Evolutionary conservation across 768 basidiomycete species (phyloP).

Genomic region (Pleurotus giganteus): DNA sequence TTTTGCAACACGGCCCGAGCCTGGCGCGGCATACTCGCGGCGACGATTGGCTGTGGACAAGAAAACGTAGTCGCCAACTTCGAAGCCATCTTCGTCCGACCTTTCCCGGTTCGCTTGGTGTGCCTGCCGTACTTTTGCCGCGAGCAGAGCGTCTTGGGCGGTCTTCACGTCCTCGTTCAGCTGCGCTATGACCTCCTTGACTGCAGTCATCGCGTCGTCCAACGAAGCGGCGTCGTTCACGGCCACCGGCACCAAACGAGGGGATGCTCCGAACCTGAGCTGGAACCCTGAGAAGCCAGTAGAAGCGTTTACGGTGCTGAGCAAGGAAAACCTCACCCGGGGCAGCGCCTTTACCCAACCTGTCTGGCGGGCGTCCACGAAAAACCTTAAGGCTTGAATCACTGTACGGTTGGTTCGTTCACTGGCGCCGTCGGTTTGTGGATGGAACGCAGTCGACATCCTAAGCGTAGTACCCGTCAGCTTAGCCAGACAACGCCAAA

Average conservation of each 20-base stretch:
- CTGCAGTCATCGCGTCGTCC: neutral
- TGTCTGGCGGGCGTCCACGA: slow-evolving; percentile 27
- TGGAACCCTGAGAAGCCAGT: slow-evolving; percentile 32
- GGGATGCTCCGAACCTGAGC: slow-evolving; percentile 20
- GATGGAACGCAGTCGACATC: slow-evolving; percentile 26
- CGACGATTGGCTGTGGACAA: neutral
- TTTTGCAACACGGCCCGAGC: slow-evolving; percentile 20
- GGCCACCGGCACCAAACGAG: slow-evolving; percentile 25
- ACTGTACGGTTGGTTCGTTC: slow-evolving; percentile 34
- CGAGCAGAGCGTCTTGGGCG: slow-evolving; percentile 23
- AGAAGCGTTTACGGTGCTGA: slow-evolving; percentile 26
- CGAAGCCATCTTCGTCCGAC: neutral
- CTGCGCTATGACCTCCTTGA: neutral
- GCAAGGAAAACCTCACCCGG: slow-evolving; percentile 26
- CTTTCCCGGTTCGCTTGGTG: neutral
- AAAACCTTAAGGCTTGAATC: slow-evolving; percentile 24
- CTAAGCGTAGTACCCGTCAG: slow-evolving; percentile 30
- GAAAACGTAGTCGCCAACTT: neutral
- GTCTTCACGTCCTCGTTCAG: slow-evolving; percentile 14
- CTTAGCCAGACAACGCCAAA: slow-evolving; percentile 31
- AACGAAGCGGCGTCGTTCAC: neutral
- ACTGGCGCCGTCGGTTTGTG: slow-evolving; percentile 34
- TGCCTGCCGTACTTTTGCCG: slow-evolving; percentile 17
- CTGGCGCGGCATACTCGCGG: neutral
- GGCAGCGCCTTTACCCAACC: slow-evolving; percentile 28